A percentile compares a stretch with the other conserved stretches of the same genome.
These are phyloP conservation scores for Paecilomyces sp. DNA, from an alignment of 2,329 filamentous ascomycete species.

Conservation along the genomic window DNA sequence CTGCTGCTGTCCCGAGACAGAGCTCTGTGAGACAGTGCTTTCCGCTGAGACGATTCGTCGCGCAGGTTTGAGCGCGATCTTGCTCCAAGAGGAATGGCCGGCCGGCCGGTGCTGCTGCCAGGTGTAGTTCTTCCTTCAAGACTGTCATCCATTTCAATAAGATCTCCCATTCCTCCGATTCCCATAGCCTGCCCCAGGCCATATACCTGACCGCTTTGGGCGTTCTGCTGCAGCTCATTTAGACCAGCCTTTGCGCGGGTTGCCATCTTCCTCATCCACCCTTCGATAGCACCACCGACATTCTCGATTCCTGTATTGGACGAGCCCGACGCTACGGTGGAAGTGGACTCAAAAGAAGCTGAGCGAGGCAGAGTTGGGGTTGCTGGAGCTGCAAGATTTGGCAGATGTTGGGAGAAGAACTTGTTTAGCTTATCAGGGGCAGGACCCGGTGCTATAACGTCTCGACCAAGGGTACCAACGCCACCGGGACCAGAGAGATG, in stretches of 20 bases:
- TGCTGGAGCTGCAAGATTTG: constrained; percentile 64
- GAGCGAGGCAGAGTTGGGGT: constrained; percentile 50
- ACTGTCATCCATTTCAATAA: constrained; percentile 38
- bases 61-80: constrained; percentile 2
- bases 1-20: not conserved
- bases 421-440: constrained; percentile 78
- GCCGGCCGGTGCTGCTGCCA: constrained; percentile 4
- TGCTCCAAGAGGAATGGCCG: constrained; percentile 9
- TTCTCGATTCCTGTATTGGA: constrained; percentile 59
- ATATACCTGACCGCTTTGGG: constrained; percentile 12
- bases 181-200: constrained; percentile 17
- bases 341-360: constrained; percentile 27
- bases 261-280: constrained; percentile 81
- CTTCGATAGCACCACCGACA: constrained; percentile 79
- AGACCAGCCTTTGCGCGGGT: constrained; percentile 33
- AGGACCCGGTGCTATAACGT: constrained; percentile 52
- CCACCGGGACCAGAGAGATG: constrained; percentile 81
- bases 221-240: constrained; percentile 30
- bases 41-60: not conserved
- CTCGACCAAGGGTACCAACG: constrained; percentile 70
- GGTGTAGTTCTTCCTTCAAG: constrained; percentile 9
- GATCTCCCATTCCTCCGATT: constrained; percentile 29
- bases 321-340: constrained; percentile 22
- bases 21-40: not conserved
- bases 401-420: constrained; percentile 76